A percentile compares a stretch with the other conserved stretches of the same genome.
These are phyloP conservation scores for Chaetomiaceae sp. DNA, from an alignment of 2,329 filamentous ascomycete genomes.

Conservation along the genomic window DNA sequence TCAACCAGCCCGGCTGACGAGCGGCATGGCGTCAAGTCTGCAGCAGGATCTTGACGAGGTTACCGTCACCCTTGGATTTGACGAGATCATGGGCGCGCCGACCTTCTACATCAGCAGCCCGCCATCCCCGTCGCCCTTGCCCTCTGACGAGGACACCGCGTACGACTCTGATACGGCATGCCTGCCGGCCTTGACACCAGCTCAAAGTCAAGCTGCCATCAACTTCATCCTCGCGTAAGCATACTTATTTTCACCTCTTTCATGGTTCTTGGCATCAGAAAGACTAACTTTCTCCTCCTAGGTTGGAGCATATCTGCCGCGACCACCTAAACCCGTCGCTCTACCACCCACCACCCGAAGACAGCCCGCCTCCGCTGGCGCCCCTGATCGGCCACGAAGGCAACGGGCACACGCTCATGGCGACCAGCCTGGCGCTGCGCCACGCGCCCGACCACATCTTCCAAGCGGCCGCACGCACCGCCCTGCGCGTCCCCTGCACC, in stretches of 20 bases:
- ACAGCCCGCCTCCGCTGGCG: conserved; percentile 24
- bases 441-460: conserved; percentile 24
- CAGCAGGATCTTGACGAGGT: conserved; percentile 31
- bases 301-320: conserved; percentile 49
- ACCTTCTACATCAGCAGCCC: conserved; percentile 35
- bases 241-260: not conserved
- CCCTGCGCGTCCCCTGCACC: conserved; percentile 24
- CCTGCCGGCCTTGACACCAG: conserved; percentile 28
- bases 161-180: not conserved
- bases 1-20: not conserved
- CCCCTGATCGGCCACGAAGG: conserved; percentile 3
- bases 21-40: not conserved
- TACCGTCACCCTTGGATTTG: conserved; percentile 37
- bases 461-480: conserved; percentile 1
- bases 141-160: not conserved
- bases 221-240: conserved; percentile 50
- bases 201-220: conserved; percentile 41
- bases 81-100: conserved; percentile 37
- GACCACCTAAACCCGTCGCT: conserved; percentile 40
- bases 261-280: too few relatives aligned
- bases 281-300: too few relatives aligned
- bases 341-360: conserved; percentile 29
- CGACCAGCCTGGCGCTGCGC: conserved; percentile 37
- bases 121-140: not conserved
- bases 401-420: conserved; percentile 40